Conservation (phyloP, 441 rosid genomes). For the Breynia disticha region DNA sequence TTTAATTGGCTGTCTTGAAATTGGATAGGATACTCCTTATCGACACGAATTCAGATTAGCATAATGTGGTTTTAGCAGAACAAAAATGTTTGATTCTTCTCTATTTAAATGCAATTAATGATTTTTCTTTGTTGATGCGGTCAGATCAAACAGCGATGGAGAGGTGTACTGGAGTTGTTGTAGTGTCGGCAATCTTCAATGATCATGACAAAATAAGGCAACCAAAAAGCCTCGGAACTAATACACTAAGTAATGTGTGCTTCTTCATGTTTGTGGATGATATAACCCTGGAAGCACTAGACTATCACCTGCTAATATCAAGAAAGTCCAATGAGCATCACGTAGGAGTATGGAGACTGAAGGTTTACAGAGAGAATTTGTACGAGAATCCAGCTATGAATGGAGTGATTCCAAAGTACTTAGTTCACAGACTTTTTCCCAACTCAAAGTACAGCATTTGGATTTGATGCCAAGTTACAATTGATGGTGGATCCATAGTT, state of each 20-base stretch:
- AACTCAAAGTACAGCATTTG: conserved; percentile 77
- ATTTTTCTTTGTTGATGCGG: background rate
- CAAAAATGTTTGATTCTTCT: background rate
- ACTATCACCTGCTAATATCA: conserved; percentile 35
- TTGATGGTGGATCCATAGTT: conserved; percentile 73
- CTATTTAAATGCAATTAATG: conserved; percentile 1
- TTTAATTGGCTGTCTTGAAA: too few relatives aligned
- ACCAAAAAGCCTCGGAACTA: conserved; percentile 66
- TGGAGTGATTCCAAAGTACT: conserved; percentile 69
- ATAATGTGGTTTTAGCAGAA: too few relatives aligned
- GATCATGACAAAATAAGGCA: conserved; percentile 86
- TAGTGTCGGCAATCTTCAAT: conserved; percentile 82
- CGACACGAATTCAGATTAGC: too few relatives aligned
- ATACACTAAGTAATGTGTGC: conserved; percentile 43
- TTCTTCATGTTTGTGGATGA: conserved; percentile 89
- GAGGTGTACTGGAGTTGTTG: conserved; percentile 56
- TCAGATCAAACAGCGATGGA: conserved; percentile 71
- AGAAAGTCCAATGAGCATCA: conserved; percentile 15
- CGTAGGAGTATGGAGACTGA: conserved; percentile 69
- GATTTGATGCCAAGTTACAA: conserved; percentile 79
- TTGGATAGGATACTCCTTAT: too few relatives aligned
- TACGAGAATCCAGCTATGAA: conserved; percentile 75
- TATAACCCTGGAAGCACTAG: conserved; percentile 40
- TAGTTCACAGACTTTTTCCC: conserved; percentile 74
- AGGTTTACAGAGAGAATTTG: conserved; percentile 25